Percentiles rank a stretch among this genome's conserved stretches.
Evolutionary conservation across 257 asterid genomes (phyloP).

Genomic region (Lavandula angustifolia): DNA sequence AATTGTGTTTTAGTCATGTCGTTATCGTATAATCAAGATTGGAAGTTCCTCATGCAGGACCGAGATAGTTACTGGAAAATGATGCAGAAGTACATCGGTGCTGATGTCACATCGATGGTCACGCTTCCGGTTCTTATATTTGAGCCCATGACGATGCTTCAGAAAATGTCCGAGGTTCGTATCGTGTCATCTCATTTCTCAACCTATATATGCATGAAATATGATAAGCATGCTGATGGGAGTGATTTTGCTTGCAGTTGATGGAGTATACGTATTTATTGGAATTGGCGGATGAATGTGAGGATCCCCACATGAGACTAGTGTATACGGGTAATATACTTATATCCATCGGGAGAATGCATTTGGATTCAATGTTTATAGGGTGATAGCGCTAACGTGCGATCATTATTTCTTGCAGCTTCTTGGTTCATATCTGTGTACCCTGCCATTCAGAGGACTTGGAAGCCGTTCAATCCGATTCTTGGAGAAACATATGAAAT

Average conservation of each 20-base stretch:
- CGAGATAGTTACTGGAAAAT: conserved; percentile 96
- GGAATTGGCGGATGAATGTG: conserved; percentile 90
- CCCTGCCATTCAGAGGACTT: conserved; percentile 85
- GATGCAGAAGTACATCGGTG: conserved; percentile 96
- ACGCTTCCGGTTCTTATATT: conserved; percentile 95
- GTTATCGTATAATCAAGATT: not conserved
- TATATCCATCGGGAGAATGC: conserved; percentile 15
- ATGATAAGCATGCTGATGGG: conserved; percentile 24
- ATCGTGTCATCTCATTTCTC: not conserved
- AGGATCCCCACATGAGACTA: conserved; percentile 92
- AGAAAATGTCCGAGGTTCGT: conserved; percentile 97
- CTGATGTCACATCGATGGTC: conserved; percentile 97
- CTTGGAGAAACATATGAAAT: conserved; percentile 97
- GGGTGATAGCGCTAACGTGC: not conserved
- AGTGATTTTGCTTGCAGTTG: conserved; percentile 50
- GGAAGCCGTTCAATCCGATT: conserved; percentile 99
- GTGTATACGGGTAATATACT: conserved; percentile 61
- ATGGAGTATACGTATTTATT: conserved; percentile 90
- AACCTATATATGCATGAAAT: not conserved
- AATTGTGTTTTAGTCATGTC: not conserved
- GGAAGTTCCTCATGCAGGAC: conserved; percentile 51
- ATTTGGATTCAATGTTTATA: conserved; percentile 37
- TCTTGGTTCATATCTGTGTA: conserved; percentile 93
- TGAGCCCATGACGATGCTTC: conserved; percentile 99
- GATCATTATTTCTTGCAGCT: conserved; percentile 48